A percentile compares a stretch with the other conserved stretches of the same genome.
These are phyloP conservation scores for Canariomyces notabilis DNA, from an alignment of 2,329 filamentous ascomycete species.

Conservation along the genomic window DNA sequence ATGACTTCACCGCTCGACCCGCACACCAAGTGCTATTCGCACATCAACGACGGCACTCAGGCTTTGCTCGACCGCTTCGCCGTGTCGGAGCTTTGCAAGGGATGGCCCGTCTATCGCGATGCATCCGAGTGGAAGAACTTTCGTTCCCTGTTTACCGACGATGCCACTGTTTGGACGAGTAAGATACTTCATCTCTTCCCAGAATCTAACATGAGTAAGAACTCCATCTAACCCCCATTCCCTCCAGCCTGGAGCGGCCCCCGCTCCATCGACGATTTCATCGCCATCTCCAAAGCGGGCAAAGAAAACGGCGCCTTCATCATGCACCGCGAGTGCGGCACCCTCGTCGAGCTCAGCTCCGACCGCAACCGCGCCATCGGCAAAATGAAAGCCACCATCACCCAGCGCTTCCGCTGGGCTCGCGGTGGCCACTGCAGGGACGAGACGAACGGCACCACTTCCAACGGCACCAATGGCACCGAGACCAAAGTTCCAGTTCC, in stretches of 20 bases:
- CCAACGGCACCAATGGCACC: conserved; percentile 22
- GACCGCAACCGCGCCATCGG: conserved; percentile 39
- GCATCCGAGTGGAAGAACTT: conserved; percentile 51
- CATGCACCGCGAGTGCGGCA: conserved; percentile 52
- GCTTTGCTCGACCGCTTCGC: conserved; percentile 42
- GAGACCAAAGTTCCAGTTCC: conserved; percentile 13
- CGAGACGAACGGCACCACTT: neutral
- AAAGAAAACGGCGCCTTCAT: conserved; percentile 50
- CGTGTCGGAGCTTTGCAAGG: conserved; percentile 48
- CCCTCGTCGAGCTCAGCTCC: conserved; percentile 39
- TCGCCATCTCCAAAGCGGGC: conserved; percentile 44
- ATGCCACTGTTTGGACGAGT: conserved; percentile 48
- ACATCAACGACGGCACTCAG: conserved; percentile 39
- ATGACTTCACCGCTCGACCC: conserved; percentile 32
- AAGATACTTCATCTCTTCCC: conserved; percentile 17
- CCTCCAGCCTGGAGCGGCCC: conserved; percentile 42
- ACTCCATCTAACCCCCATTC: neutral
- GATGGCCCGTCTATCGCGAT: conserved; percentile 50
- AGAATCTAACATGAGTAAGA: too few species aligned
- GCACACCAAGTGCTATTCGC: conserved; percentile 34
- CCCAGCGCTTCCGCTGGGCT: conserved; percentile 43
- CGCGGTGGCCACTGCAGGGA: conserved; percentile 1
- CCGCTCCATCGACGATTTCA: conserved; percentile 42
- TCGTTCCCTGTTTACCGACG: conserved; percentile 41
- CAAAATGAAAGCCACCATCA: conserved; percentile 52